A percentile compares a stretch with the other conserved stretches of the same genome.
phyloP scores from a whole-genome alignment of 1,284 basidiomycete genomes.

The Puccinia polysora region DNA sequence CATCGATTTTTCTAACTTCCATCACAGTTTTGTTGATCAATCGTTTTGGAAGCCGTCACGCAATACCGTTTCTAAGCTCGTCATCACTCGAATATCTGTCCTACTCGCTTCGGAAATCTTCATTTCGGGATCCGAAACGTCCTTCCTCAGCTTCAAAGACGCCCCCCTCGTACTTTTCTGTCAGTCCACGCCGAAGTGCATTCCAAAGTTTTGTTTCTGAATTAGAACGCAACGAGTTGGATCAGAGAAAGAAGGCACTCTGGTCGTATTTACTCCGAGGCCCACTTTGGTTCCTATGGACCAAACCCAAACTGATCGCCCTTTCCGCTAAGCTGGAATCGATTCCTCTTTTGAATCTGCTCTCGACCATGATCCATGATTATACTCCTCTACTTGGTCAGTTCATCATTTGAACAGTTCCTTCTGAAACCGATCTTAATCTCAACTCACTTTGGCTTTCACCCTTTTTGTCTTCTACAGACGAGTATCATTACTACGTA shows the following conservation, averaged over 20 bases:
- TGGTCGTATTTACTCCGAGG: conserved; percentile 82
- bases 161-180: background rate
- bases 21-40: conserved; percentile 48
- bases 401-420: conserved; percentile 51
- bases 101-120: conserved; percentile 45
- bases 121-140: background rate
- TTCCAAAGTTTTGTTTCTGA: conserved; percentile 46
- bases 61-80: conserved; percentile 51
- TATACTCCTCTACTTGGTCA: conserved; percentile 92
- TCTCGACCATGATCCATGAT: conserved; percentile 73
- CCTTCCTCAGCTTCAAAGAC: background rate
- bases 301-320: conserved; percentile 71
- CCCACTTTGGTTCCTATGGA: conserved; percentile 79
- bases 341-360: conserved; percentile 68
- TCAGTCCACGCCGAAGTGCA: background rate
- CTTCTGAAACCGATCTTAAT: background rate
- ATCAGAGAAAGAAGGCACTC: conserved; percentile 71
- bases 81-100: conserved; percentile 51
- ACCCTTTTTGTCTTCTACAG: conserved; percentile 1
- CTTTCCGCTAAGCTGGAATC: conserved; percentile 61
- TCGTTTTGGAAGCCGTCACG: conserved; percentile 49
- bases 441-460: background rate
- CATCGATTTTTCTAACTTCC: background rate
- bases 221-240: conserved; percentile 63
- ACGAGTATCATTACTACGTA: conserved; percentile 34